Base-by-base conservation (phyloP, 345 rosid genomes). In the Eucalyptus dawsonii region DNA sequence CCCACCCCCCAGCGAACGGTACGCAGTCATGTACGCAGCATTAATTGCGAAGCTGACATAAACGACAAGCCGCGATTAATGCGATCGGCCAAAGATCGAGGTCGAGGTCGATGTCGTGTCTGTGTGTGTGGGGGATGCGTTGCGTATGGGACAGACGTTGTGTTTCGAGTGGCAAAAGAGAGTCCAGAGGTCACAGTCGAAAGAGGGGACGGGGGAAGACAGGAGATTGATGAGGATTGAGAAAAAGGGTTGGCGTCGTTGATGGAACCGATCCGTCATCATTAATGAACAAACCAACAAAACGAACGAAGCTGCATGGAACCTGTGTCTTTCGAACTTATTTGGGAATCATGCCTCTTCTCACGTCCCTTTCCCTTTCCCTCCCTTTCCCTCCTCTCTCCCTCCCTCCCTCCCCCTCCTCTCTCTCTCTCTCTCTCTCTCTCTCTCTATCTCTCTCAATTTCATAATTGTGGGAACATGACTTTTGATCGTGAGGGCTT, bases 231-330 rank as follows among this genome's bases (percentile, higher is more conserved):
- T 19, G 83, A 76, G 83, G 24, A 37, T 40, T 11, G 45, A 76
- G 47, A 40, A 40, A 40, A 40, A 40, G 85, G 85, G 85, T 21
- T 21, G 47, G 47, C 12, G 85, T 22, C 22, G 13, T 34, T 40
- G 85, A 6, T 76, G 24, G 24, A 21, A 21, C 42, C 12, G 85
- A 21, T 22, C 27, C 47, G 13, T 11, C 49, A 10, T 76, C 85
- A 88, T 88, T 91, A 81, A 86, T 87, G 90, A 83, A 42, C 87
- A 89, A 90, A 89, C 45, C 88, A 89, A 91, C 93, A 92, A 92
- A 89, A 14, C 14, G 85, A 21, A 91, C 87, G 95, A 93, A 93
- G 90, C 88, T 93, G 94, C 95, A 91, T 80, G 89, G 95, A 92
- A 93, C 89, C 93, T 93, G 91, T 76, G 89, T 92, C 89, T 56